Evolutionary conservation across 2,329 filamentous ascomycete species (phyloP).

Genomic region (Aspergillus quadricinctus): DNA sequence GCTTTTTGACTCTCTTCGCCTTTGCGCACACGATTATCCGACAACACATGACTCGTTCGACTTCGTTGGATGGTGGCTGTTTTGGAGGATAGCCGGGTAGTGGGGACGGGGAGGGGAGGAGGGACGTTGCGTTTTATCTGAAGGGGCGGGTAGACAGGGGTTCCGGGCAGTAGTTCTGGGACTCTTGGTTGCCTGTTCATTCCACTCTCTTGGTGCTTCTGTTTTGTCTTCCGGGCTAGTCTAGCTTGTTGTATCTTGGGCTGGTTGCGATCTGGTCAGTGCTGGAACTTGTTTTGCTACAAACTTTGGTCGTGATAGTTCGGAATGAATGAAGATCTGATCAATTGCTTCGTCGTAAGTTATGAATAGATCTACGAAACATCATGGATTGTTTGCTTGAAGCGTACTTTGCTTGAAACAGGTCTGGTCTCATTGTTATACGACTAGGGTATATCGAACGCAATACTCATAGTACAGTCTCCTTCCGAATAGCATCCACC

Average conservation of each 20-base stretch:
- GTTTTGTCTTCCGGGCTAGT: not conserved
- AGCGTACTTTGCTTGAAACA: no score
- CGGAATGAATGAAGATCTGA: not conserved
- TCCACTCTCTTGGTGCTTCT: not conserved
- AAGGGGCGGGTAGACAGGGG: not conserved
- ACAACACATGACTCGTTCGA: not conserved
- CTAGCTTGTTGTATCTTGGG: not conserved
- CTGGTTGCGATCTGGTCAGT: not conserved
- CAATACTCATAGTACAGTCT: slow-evolving; percentile 11
- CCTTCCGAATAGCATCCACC: slow-evolving; percentile 24
- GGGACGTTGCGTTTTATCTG: not conserved
- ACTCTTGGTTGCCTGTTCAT: not conserved
- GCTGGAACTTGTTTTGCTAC: not conserved
- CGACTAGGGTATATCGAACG: not conserved
- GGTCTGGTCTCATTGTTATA: not conserved
- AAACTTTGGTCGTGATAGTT: not conserved
- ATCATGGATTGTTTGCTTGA: not conserved
- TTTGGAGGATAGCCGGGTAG: not conserved
- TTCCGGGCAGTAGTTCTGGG: not conserved
- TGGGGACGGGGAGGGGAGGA: not conserved
- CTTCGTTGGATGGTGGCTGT: not conserved
- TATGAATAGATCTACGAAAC: no score
- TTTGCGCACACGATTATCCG: not conserved
- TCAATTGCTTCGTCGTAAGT: not conserved
- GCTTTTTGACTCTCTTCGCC: not conserved